Evolutionary conservation across 23 red algal genomes (phyloP), one percentile per base, ranked within the genome.

Genomic region (Chondrus crispus): DNA sequence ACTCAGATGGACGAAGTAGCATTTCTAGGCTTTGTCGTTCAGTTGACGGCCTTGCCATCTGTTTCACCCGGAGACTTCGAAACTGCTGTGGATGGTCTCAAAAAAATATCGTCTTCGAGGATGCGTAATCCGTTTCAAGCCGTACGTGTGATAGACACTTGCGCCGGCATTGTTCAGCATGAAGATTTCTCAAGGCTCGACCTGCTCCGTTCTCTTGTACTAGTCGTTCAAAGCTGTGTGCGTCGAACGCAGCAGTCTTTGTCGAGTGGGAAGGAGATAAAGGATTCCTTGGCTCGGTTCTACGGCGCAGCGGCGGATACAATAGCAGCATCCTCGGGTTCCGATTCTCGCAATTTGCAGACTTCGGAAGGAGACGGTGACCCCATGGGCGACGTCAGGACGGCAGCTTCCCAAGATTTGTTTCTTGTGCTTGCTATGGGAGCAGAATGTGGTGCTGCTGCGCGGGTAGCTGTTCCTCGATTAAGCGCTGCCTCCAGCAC

Each of bases 361-460:
- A n/a, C n/a, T n/a, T n/a, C n/a, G n/a, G n/a, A n/a, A n/a, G 60
- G 60, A 32, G 7, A 32, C 26, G 26, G 9, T 9, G 60, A n/a
- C 9, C 9, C 7, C 26, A 66, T 66, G 60, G n/a, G n/a, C n/a
- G 60, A 66, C 9, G 35, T 66, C 18, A 32, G 60, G 60, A 22
- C 26, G 35, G 5, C 9, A 32, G 60, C 60, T 7, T 66, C 35
- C 35, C 60, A 32, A 6, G 35, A 66, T 66, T 32, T 66, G 26
- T 32, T 66, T 66, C 62, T 86, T 58, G 82, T 86, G 62, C 82
- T 86, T 0, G 68, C 82, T 0, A 46, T 63, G 7, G 82, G 82
- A 16, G 16, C 46, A 6, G 60, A 58, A 52, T 86, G 82, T 42
- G 82, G 82, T 39, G 82, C 46, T 32, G 35, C 18, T 32, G 26